These are phyloP conservation scores for Apiotrichum montevideense DNA, from an alignment of 1,284 basidiomycete species.

Conservation along the genomic window DNA sequence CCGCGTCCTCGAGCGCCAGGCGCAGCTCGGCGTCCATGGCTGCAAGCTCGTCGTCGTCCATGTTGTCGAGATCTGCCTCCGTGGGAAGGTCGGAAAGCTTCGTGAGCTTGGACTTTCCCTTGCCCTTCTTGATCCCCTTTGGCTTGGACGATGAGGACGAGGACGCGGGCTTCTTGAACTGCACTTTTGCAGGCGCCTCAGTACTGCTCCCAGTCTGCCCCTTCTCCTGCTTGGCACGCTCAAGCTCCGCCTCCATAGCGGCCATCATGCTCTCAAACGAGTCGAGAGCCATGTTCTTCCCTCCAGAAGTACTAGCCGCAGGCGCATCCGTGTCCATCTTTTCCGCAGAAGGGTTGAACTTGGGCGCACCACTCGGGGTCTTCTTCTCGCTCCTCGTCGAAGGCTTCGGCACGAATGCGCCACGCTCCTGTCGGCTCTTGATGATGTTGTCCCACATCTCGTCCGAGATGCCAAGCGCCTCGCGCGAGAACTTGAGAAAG, in stretches of 20 bases:
- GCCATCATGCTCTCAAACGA: conserved; percentile 92
- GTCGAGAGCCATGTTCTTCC: conserved; percentile 61
- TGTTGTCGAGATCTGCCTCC: conserved; percentile 49
- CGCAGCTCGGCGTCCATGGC: conserved; percentile 82
- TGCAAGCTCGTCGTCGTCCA: conserved; percentile 58
- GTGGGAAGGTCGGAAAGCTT: conserved; percentile 31
- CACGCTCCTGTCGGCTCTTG: conserved; percentile 65
- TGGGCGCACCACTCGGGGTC: not conserved
- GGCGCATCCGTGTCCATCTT: not conserved
- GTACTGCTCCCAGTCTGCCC: not conserved
- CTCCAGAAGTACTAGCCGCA: not conserved
- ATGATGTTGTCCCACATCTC: conserved; percentile 78
- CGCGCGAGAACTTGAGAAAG: conserved; percentile 84
- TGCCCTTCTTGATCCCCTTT: not conserved
- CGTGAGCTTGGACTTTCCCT: not conserved
- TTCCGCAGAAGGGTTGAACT: not conserved
- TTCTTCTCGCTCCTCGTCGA: not conserved
- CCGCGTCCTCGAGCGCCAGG: conserved; percentile 56
- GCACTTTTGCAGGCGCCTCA: not conserved
- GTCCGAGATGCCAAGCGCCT: conserved; percentile 76
- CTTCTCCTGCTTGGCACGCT: conserved; percentile 21
- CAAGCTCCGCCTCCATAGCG: conserved; percentile 81
- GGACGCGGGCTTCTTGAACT: conserved; percentile 4
- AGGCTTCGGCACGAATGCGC: conserved; percentile 25
- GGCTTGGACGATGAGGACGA: not conserved